Base-by-base conservation (phyloP, 148 eudicot genomes). In the Oxyria digyna region DNA sequence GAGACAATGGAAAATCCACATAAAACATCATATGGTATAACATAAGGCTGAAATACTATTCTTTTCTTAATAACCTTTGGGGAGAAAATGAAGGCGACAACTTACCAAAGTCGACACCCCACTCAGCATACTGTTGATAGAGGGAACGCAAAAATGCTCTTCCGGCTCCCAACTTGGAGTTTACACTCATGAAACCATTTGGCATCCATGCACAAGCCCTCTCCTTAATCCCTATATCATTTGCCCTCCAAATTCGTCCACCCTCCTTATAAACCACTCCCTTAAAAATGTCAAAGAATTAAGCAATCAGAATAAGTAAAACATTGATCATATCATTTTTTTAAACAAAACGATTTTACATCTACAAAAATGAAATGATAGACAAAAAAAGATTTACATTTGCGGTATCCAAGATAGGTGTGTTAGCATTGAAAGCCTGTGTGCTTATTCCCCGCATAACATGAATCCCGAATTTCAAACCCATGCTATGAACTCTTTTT, bases 381-480 rank as follows among this genome's bases (percentile, higher is more conserved):
- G 40, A 23, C 32, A 29, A 15, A 8, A 72, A 64, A 67, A 55
- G 43, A 23, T 21, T 49, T 86, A 95, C 99, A 93, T 73, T 91
- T 6, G 78, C 71, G 55, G 82, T 74, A 77, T 95, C 99, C 57
- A 95, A 77, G 79, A 95, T 84, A 26, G 94, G 97, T 8, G 96
- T 87, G 74, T 87, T 89, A 42, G 93, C 88, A 81, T 85, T 81
- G 72, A 84, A 82, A 13, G 99, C 96, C 72, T 91, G 97, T 43
- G 83, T 76, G 72, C 97, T 91, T 67, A 95, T 78, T 69, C 99
- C 99, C 67, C 96, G 81, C 99, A 95, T 95, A 49, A 95, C 86
- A 81, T 95, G 99, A 74, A 95, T 87, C 54, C 99, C 99, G 37
- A 95, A 95, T 83, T 95, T 95, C 83, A 95, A 82, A 42, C 99